Evolutionary conservation across 2,329 filamentous ascomycete species (phyloP), one percentile per base, ranked within the genome.

Genomic region (Blumeriella jaapii): DNA sequence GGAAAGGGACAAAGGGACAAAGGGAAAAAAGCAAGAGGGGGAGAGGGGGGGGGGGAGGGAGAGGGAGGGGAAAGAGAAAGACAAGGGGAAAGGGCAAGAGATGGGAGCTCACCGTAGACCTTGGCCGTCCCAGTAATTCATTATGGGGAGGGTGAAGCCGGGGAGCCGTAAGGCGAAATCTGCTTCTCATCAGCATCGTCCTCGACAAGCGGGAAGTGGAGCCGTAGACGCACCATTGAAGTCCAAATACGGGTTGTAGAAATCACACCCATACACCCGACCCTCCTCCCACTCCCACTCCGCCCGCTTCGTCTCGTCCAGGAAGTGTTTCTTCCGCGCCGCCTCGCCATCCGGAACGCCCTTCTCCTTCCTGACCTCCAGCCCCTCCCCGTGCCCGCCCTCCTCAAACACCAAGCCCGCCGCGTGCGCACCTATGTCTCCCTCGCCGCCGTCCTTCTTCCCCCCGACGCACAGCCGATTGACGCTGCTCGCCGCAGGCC

Each of bases 241-340:
- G 58, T 93, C 85, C 29, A 98, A 60, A 59, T 93, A 95, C 2
- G 82, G 81, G 56, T 96, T 96, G 59, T 79, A 93, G 59, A 98
- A 96, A 55, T 82, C 78, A 44, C 66, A 69, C 40, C 65, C 60
- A 59, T 82, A 82, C 38, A 65, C 60, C 44, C 74, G 62, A 0
- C 73, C 76, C 31, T 63, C 62, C 50, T 79, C 72, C 54, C 80
- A 82, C 8, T 60, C 61, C 52, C 78, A 82, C 2, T 58, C 56
- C 44, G 66, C 65, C 45, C 74, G 59, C 38, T 69, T 65, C 14
- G 58, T 56, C 49, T 74, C 64, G 4, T 63, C 62, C 36, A 81
- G 59, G 49, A 79, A 82, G 49, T 64, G 61, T 50, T 75, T 78
- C 56, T 71, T 73, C 42, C 78, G 61, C 35, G 57, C 62, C 14